A percentile compares a stretch with the other conserved stretches of the same genome.
Conservation (phyloP, 2,329 filamentous ascomycete species). For the Myriosclerotinia duriaeana region DNA sequence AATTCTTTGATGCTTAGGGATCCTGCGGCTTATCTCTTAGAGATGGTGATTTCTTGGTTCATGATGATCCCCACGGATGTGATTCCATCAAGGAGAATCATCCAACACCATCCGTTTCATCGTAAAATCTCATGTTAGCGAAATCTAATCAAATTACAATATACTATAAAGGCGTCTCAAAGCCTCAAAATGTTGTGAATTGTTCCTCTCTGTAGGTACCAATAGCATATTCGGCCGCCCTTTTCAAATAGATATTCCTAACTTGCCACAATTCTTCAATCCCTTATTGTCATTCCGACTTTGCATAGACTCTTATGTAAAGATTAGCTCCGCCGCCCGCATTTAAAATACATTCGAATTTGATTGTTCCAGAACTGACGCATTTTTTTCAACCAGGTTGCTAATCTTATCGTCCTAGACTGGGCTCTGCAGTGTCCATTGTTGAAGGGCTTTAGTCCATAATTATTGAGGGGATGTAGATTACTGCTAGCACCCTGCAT, state of each 20-base stretch:
- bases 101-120: conserved; percentile 52
- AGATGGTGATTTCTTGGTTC: conserved; percentile 43
- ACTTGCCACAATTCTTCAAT: conserved; percentile 50
- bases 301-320: conserved; percentile 49
- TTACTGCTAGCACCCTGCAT: conserved; percentile 44
- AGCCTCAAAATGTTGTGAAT: conserved; percentile 48
- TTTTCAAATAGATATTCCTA: conserved; percentile 53
- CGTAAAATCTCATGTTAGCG: conserved; percentile 28
- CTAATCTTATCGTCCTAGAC: conserved; percentile 41
- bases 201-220: conserved; percentile 43
- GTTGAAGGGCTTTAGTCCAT: neutral
- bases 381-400: conserved; percentile 42
- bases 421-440: conserved; percentile 7
- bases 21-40: conserved; percentile 41
- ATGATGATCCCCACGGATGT: conserved; percentile 47
- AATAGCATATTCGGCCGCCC: conserved; percentile 39
- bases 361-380: conserved; percentile 43
- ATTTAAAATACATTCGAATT: conserved; percentile 51
- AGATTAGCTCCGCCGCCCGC: conserved; percentile 49
- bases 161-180: conserved; percentile 33
- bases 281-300: conserved; percentile 49
- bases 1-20: conserved; percentile 38
- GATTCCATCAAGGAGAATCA: conserved; percentile 50
- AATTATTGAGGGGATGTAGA: conserved; percentile 34
- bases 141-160: conserved; percentile 14